A percentile compares a stretch with the other conserved stretches of the same genome.
Conservation (phyloP, 768 basidiomycete genomes). For the Phallus indusiatus region DNA sequence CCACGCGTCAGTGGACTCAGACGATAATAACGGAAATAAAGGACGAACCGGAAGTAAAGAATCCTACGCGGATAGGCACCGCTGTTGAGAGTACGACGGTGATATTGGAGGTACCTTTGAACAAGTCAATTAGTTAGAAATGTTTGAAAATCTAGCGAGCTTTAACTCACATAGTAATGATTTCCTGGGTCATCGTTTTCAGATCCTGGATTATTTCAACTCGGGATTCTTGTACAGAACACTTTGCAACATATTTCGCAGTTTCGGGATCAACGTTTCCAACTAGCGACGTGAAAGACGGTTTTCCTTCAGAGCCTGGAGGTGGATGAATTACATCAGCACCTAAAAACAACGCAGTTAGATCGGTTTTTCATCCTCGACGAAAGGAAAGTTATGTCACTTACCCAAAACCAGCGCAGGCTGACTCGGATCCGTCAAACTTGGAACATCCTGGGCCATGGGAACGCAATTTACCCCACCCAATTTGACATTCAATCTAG, state of each 20-base stretch:
- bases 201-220: conserved; percentile 73
- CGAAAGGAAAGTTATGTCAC: conserved; percentile 7
- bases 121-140: neutral
- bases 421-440: conserved; percentile 57
- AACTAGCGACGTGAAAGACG: conserved; percentile 75
- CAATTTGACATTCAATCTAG: conserved; percentile 73
- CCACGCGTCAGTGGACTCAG: neutral
- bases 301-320: conserved; percentile 67
- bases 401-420: conserved; percentile 76
- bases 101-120: neutral
- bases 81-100: conserved; percentile 15
- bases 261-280: conserved; percentile 69
- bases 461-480: conserved; percentile 79
- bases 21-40: neutral
- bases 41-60: conserved; percentile 59
- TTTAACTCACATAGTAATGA: conserved; percentile 9
- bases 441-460: conserved; percentile 52
- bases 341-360: conserved; percentile 30
- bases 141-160: neutral
- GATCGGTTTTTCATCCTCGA: conserved; percentile 4
- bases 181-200: conserved; percentile 51
- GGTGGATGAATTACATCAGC: conserved; percentile 81
- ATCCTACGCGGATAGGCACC: conserved; percentile 51
- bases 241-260: conserved; percentile 60
- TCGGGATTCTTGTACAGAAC: conserved; percentile 55